phyloP scores from a whole-genome alignment of 768 basidiomycete genomes.

The Solioccasus polychromus region DNA sequence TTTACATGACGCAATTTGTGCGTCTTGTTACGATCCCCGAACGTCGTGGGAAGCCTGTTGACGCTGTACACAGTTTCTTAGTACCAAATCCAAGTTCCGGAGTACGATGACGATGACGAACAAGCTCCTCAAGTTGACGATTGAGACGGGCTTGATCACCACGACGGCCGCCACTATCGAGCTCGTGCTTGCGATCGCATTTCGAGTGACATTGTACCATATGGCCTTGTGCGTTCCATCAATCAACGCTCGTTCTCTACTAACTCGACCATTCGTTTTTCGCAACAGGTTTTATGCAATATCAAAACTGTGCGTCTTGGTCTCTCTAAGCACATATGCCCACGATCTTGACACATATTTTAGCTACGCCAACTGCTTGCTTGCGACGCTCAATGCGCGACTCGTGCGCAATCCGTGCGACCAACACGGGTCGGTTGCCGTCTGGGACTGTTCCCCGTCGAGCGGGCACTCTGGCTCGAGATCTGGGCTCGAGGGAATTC shows the following conservation, averaged over 20 bases:
- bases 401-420: background rate
- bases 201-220: slow-evolving; percentile 7
- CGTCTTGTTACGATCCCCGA: background rate
- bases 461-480: too few relatives aligned
- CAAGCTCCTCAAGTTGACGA: slow-evolving; percentile 5
- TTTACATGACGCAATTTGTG: slow-evolving; percentile 7
- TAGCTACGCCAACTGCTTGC: slow-evolving; percentile 15
- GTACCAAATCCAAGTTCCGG: background rate
- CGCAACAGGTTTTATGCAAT: too few relatives aligned
- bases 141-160: slow-evolving; percentile 13
- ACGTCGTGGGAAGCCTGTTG: too few relatives aligned
- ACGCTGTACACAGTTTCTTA: background rate
- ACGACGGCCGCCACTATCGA: slow-evolving; percentile 6
- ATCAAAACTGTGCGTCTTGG: too few relatives aligned
- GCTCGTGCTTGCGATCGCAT: slow-evolving; percentile 6
- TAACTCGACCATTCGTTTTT: too few relatives aligned
- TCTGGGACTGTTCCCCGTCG: background rate
- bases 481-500: too few relatives aligned
- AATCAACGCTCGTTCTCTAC: too few relatives aligned
- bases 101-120: background rate
- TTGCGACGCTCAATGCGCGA: slow-evolving; percentile 7
- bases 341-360: background rate
- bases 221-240: slow-evolving; percentile 8
- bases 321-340: too few relatives aligned
- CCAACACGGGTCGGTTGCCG: background rate